Percentiles rank a stretch among this genome's conserved stretches.
Evolutionary conservation across 495 filamentous ascomycete genomes (phyloP).

Genomic region (Jackrogersella multiformis): DNA sequence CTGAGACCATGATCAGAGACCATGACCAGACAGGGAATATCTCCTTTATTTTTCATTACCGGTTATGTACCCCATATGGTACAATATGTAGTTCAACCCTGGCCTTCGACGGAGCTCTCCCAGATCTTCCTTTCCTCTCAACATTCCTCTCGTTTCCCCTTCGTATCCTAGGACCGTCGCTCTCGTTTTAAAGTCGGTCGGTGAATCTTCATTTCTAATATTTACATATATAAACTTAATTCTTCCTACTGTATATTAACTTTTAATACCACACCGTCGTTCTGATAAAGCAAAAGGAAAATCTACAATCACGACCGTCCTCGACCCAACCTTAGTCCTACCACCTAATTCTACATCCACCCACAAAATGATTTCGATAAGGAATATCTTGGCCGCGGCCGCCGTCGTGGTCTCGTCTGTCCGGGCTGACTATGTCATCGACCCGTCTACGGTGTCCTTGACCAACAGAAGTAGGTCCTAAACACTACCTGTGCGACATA

Average conservation of each 20-base stretch:
- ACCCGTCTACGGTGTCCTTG: constrained; percentile 66
- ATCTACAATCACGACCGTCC: constrained; percentile 16
- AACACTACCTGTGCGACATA: background rate
- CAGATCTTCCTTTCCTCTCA: constrained; percentile 23
- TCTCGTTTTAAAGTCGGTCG: constrained; percentile 37
- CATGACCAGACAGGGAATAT: constrained; percentile 32
- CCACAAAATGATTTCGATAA: constrained; percentile 58
- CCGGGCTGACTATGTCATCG: constrained; percentile 62
- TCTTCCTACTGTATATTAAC: constrained; percentile 32
- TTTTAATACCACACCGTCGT: constrained; percentile 38
- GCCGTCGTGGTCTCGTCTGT: constrained; percentile 52
- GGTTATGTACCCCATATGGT: constrained; percentile 38
- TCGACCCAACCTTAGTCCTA: constrained; percentile 13
- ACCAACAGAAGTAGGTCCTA: constrained; percentile 51
- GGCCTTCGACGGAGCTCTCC: constrained; percentile 15
- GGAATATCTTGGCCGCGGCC: constrained; percentile 56
- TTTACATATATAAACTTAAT: constrained; percentile 32
- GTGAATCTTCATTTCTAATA: constrained; percentile 36
- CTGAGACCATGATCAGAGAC: too few species aligned
- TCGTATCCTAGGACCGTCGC: constrained; percentile 35
- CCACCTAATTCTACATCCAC: constrained; percentile 15
- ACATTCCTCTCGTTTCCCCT: constrained; percentile 44
- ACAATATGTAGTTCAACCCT: constrained; percentile 24
- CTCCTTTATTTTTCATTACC: constrained; percentile 34
- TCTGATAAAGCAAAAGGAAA: constrained; percentile 15